Conservation (phyloP, 129 eudicot genomes). For the Escallonia herrerae region DNA sequence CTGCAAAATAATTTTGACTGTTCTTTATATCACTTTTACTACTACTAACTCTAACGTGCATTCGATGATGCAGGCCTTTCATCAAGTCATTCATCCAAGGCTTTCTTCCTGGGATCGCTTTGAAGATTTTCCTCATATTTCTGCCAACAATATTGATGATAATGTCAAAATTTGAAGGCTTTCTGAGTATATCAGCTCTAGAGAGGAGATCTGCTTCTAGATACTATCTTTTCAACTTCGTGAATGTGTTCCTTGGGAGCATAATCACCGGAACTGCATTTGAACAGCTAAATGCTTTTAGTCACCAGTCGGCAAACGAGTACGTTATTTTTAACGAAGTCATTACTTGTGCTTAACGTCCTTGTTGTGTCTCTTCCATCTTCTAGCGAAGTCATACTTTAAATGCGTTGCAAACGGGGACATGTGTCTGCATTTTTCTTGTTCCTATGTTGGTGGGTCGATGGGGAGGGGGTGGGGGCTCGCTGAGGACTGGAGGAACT, state of each 20-base stretch:
- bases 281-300: conserved; percentile 64
- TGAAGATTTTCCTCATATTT: conserved; percentile 84
- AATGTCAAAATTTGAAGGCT: conserved; percentile 92
- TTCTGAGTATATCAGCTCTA: conserved; percentile 56
- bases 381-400: background rate
- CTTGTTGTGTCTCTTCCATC: background rate
- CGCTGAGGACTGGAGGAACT: too few species aligned
- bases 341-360: background rate
- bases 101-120: conserved; percentile 80
- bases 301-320: conserved; percentile 62
- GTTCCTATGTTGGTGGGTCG: too few species aligned
- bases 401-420: too few species aligned
- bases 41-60: too few species aligned
- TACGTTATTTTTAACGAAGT: conserved; percentile 24
- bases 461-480: too few species aligned
- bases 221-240: conserved; percentile 78
- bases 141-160: conserved; percentile 85
- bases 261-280: conserved; percentile 78
- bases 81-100: conserved; percentile 86
- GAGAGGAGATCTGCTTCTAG: conserved; percentile 86
- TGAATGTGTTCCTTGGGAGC: conserved; percentile 82
- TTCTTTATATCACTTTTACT: too few species aligned
- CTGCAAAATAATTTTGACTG: too few species aligned
- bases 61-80: conserved; percentile 40
- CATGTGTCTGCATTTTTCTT: too few species aligned